phyloP scores from a whole-genome alignment of 169 alveolate genomes.

The Cryptosporidium felis region DNA sequence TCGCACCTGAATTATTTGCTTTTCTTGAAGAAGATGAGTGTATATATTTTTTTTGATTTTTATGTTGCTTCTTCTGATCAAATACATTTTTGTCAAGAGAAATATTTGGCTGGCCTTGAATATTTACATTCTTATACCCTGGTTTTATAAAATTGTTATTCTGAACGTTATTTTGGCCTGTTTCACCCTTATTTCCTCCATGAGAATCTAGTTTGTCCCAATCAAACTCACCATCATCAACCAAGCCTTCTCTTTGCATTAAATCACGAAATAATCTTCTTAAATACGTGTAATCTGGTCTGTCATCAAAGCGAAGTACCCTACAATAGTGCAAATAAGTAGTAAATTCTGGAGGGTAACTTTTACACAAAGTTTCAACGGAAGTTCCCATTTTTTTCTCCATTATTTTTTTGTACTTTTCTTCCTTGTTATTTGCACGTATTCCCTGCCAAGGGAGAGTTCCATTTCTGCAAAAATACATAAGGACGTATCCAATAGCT shows the following conservation, averaged over 20 bases:
- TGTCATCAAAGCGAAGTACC: slow-evolving; percentile 83
- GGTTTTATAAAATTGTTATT: neutral
- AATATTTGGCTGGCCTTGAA: neutral
- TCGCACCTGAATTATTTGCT: slow-evolving; percentile 1
- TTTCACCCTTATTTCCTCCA: slow-evolving; percentile 11
- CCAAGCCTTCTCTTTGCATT: slow-evolving; percentile 67
- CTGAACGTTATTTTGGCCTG: neutral
- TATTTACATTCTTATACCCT: neutral
- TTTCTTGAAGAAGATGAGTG: slow-evolving; percentile 61
- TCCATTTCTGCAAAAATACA: slow-evolving; percentile 85
- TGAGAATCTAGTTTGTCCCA: slow-evolving; percentile 28
- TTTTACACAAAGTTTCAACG: slow-evolving; percentile 84
- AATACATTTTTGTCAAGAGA: neutral
- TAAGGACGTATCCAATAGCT: slow-evolving; percentile 85
- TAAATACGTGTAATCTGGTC: slow-evolving; percentile 83
- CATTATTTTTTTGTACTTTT: slow-evolving; percentile 85
- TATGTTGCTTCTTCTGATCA: neutral
- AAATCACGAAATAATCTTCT: slow-evolving; percentile 76
- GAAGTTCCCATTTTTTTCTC: slow-evolving; percentile 85
- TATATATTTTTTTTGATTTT: neutral
- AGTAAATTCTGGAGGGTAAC: slow-evolving; percentile 80
- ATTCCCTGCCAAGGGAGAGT: slow-evolving; percentile 88
- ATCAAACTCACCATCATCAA: slow-evolving; percentile 62
- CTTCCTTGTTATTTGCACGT: slow-evolving; percentile 81
- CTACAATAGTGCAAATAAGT: slow-evolving; percentile 78